Evolutionary conservation across 2,329 filamentous ascomycete species (phyloP), one percentile per base, ranked within the genome.

Genomic region (Drechslerella dactyloides): DNA sequence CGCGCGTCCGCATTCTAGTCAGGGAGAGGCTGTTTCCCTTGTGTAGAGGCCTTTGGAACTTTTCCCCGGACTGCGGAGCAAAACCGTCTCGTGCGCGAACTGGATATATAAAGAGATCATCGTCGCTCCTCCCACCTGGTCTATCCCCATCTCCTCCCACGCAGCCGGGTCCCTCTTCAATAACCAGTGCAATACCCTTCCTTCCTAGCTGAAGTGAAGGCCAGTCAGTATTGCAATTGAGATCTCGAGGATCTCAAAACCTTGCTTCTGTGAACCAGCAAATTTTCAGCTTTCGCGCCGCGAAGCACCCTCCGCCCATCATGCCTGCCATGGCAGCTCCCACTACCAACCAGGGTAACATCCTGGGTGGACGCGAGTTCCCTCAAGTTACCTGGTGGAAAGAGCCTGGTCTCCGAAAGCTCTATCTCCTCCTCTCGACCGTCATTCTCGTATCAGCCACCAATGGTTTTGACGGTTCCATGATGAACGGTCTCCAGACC

Each of bases 401-500:
- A 74, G 76, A 76, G 35, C 76, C 75, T 58, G 73, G 78, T 33
- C 78, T 79, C 73, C 74, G 78, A 55, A 76, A 76, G 54, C 75
- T 80, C 8, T 79, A 80, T 55, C 44, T 78, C 23, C 73, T 77
- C 58, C 77, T 80, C 74, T 76, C 76, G 2, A 76, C 79, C 35
- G 75, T 79, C 24, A 79, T 79, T 70, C 74, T 79, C 33, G 77
- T 77, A 5, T 78, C 78, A 1, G 78, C 78, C 21, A 79, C 76
- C 5, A 76, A 77, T 72, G 81, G 81, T 11, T 82, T 81, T 63
- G 81, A 82, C 59, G 80, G 80, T 23, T 81, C 80, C 10, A 78
- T 83, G 76, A 80, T 83, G 78, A 83, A 83, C 61, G 81, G 81
- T 70, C 75, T 83, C 23, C 81, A 83, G 73, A 79, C 81, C 2